Evolutionary conservation across 139 green algal species (phyloP), one percentile per base, ranked within the genome.

Genomic region (Chlamydomonas schloesseri): DNA sequence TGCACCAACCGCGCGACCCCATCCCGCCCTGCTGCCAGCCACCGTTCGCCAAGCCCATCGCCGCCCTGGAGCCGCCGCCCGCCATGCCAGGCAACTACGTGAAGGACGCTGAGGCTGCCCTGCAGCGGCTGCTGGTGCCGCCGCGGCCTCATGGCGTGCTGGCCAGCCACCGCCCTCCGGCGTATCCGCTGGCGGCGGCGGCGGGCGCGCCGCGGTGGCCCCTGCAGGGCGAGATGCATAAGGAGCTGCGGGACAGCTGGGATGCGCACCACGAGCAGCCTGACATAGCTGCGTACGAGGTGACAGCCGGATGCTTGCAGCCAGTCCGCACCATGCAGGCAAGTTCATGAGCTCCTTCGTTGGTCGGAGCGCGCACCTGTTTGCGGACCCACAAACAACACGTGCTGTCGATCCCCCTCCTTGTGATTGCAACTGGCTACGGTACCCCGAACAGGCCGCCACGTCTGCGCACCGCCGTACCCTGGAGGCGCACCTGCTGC

Each of bases 181-280:
- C 75, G 24, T 82, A 82, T 37, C 75, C 78, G 31, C 29, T 70
- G 1, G 76, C 76, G 17, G 24, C 36, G 46, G 62, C 26, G 13
- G n/a, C 13, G 13, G 65, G 1, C 20, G 31, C 31, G 36, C 65
- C n/a, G 14, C 15, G 0, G 31, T 64, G 13, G 71, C 74, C 64
- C 33, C 70, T 93, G 62, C 78, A 90, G 69, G 18, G 36, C 23
- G 46, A 60, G 34, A 90, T 92, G 89, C 83, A 89, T 26, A 50
- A 33, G 24, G 91, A 94, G 78, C 83, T 93, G 75, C 17, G 36
- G 18, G 78, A 70, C 64, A 94, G 91, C 83, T 94, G 89, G 83
- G 29, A 58, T 24, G 71, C 10, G 1, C 62, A 93, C 84, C 88
- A 93, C 65, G 50, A 31, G 29, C 50, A n/a, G n/a, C 57, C n/a